A percentile compares a stretch with the other conserved stretches of the same genome.
phyloP scores from a whole-genome alignment of 164 flowering plant species.

The Aristolochia fimbriata region DNA sequence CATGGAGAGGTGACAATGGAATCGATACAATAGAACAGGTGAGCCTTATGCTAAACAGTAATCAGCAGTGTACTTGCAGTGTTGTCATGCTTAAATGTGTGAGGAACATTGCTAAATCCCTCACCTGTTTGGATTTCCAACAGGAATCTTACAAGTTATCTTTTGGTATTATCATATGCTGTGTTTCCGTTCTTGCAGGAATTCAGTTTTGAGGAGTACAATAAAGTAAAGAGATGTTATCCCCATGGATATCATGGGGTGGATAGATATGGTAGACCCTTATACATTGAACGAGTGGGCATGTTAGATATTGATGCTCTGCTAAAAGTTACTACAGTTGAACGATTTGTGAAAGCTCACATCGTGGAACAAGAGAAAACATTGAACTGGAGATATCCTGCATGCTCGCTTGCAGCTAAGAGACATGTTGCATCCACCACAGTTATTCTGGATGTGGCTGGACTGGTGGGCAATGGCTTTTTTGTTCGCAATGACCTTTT shows the following conservation, averaged over 20 bases:
- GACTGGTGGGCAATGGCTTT: constrained; percentile 34
- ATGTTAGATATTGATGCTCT: constrained; percentile 40
- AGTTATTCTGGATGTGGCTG: constrained; percentile 57
- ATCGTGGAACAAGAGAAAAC: constrained; percentile 64
- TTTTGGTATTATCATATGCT: background rate
- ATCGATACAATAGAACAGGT: constrained; percentile 54
- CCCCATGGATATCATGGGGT: constrained; percentile 78
- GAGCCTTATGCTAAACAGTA: background rate
- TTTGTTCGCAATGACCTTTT: background rate
- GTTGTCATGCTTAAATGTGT: too few relatives aligned
- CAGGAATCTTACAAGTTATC: background rate
- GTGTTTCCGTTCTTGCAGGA: constrained; percentile 29
- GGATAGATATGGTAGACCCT: constrained; percentile 52
- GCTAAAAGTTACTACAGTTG: constrained; percentile 36
- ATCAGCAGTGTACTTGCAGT: too few relatives aligned
- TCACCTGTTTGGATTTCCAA: background rate
- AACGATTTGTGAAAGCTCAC: constrained; percentile 51
- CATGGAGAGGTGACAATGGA: constrained; percentile 45
- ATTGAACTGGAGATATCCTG: constrained; percentile 41
- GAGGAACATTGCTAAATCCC: background rate
- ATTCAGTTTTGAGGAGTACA: constrained; percentile 38
- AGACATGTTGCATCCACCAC: constrained; percentile 53
- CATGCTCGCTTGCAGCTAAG: constrained; percentile 61
- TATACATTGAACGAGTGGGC: constrained; percentile 65
- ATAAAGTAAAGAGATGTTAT: constrained; percentile 49